These are phyloP conservation scores for Heimioporus punctisporus DNA, from an alignment of 1,284 basidiomycete genomes.

Conservation along the genomic window DNA sequence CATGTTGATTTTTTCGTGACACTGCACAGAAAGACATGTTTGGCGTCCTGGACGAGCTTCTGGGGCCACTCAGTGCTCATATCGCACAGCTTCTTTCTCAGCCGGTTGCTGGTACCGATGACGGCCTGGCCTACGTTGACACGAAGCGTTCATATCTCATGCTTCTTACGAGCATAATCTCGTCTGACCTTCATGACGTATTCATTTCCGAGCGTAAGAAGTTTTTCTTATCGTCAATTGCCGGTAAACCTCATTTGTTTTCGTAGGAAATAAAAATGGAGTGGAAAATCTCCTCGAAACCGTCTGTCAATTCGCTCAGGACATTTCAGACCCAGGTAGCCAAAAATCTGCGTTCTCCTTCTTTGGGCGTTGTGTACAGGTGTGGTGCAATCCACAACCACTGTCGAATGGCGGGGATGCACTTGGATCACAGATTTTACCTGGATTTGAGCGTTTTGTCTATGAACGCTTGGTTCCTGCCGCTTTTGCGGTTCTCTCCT, in stretches of 20 bases:
- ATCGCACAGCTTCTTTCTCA: constrained; percentile 84
- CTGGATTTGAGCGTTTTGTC: constrained; percentile 93
- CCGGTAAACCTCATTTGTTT: constrained; percentile 9
- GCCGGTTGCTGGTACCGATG: constrained; percentile 91
- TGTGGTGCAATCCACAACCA: constrained; percentile 71
- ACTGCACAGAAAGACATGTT: constrained; percentile 71
- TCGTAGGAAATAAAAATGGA: constrained; percentile 78
- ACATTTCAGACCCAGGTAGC: constrained; percentile 72
- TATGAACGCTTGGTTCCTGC: constrained; percentile 89
- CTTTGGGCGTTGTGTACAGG: constrained; percentile 75
- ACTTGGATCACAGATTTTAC: constrained; percentile 52
- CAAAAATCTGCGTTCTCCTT: constrained; percentile 87
- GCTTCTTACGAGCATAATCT: constrained; percentile 85
- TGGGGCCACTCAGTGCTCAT: constrained; percentile 85
- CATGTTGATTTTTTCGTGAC: constrained; percentile 4
- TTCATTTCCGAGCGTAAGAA: constrained; percentile 83
- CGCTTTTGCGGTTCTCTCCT: constrained; percentile 83
- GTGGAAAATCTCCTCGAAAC: constrained; percentile 75
- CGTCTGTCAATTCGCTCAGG: constrained; percentile 78
- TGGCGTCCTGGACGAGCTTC: constrained; percentile 88
- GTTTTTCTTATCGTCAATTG: constrained; percentile 1
- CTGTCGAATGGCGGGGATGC: constrained; percentile 41
- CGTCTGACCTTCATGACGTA: constrained; percentile 79
- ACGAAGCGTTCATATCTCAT: constrained; percentile 92
- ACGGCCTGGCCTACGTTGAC: constrained; percentile 81